Evolutionary conservation across 306 rosid genomes (phyloP).

Genomic region (Begonia fuchsioides): DNA sequence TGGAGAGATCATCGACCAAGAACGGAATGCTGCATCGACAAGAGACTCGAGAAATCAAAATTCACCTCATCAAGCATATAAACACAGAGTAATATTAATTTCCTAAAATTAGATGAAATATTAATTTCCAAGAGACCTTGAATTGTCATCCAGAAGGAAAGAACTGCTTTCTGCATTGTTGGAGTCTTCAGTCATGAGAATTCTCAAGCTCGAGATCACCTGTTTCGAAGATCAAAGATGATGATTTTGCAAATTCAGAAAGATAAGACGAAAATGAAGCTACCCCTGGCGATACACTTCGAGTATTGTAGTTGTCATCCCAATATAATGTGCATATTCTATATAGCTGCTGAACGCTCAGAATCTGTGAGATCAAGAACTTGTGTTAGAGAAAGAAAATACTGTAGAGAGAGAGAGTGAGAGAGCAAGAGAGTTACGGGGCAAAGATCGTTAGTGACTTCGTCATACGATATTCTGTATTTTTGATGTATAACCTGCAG

Average conservation of each 20-base stretch:
- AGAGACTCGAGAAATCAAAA: neutral
- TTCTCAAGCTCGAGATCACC: slow-evolving; percentile 93
- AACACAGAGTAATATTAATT: no score
- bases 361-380: neutral
- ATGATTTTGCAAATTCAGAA: slow-evolving; percentile 2
- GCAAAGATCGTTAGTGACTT: slow-evolving; percentile 3
- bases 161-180: slow-evolving; percentile 87
- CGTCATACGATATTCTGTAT: neutral
- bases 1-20: slow-evolving; percentile 91
- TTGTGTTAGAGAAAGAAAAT: neutral
- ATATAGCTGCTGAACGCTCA: neutral
- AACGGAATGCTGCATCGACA: slow-evolving; percentile 61
- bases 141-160: slow-evolving; percentile 93
- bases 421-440: neutral
- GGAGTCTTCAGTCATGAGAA: slow-evolving; percentile 97
- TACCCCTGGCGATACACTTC: slow-evolving; percentile 21
- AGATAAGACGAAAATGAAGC: slow-evolving; percentile 10
- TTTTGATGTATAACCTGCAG: neutral
- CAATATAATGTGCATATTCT: neutral
- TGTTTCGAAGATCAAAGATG: slow-evolving; percentile 15
- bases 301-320: neutral
- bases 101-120: no score
- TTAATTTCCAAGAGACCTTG: slow-evolving; percentile 33
- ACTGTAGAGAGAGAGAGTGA: neutral
- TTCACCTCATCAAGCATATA: no score